phyloP scores from a whole-genome alignment of 768 basidiomycete genomes.

The Termitomyces sp. region DNA sequence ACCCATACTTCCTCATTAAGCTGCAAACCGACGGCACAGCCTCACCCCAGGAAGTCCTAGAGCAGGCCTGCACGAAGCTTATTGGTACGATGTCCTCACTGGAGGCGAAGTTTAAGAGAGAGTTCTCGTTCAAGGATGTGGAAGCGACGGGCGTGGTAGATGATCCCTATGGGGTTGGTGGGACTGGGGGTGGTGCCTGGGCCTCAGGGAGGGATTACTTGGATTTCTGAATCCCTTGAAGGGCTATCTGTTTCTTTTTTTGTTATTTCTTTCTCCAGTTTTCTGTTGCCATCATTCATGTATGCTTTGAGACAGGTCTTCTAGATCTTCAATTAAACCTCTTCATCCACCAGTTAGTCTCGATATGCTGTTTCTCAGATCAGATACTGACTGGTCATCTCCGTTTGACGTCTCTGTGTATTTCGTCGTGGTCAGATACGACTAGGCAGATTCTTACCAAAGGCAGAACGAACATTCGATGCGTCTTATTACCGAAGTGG shows the following conservation, averaged over 20 bases:
- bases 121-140: slow-evolving; percentile 75
- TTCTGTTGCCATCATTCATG: background rate
- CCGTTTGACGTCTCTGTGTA: no score
- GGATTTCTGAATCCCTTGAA: slow-evolving; percentile 13
- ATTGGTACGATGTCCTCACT: slow-evolving; percentile 65
- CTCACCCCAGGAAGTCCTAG: slow-evolving; percentile 78
- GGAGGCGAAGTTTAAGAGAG: slow-evolving; percentile 74
- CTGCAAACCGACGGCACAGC: slow-evolving; percentile 89
- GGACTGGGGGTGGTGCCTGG: slow-evolving; percentile 15
- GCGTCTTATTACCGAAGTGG: no score
- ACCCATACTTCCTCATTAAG: slow-evolving; percentile 91
- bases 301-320: background rate
- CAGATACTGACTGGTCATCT: no score
- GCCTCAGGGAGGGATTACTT: slow-evolving; percentile 18
- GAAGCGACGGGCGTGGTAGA: slow-evolving; percentile 38
- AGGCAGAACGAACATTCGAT: no score
- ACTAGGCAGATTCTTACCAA: no score
- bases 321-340: no score
- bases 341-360: no score
- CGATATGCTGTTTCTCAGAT: no score
- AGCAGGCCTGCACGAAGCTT: slow-evolving; percentile 77
- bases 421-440: no score
- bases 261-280: background rate
- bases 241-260: background rate
- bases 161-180: slow-evolving; percentile 42